Conservation (phyloP, 345 rosid species). For the Chamaenerion angustifolium region DNA sequence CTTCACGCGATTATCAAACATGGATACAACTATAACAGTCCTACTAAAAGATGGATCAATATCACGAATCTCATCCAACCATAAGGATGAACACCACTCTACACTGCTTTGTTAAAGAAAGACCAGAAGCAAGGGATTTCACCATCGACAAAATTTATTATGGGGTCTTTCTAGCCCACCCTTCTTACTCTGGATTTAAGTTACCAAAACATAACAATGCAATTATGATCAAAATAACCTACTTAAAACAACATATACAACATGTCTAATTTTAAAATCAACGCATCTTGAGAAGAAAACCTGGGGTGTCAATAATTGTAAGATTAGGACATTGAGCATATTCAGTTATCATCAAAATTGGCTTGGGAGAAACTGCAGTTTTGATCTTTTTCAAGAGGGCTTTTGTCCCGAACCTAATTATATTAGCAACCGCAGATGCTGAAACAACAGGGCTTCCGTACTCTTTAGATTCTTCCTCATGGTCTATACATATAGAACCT, state of each 20-base stretch:
- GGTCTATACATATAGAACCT: not conserved
- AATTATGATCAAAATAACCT: not conserved
- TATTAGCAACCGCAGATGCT: constrained; percentile 60
- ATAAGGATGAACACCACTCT: constrained; percentile 94
- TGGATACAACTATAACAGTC: constrained; percentile 81
- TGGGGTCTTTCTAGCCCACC: constrained; percentile 96
- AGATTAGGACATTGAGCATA: constrained; percentile 95
- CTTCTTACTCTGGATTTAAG: constrained; percentile 55
- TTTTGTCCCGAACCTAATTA: constrained; percentile 67
- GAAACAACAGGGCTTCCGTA: constrained; percentile 68
- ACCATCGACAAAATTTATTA: constrained; percentile 91
- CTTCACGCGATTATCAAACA: constrained; percentile 95
- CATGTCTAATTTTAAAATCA: not conserved
- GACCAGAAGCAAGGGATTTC: constrained; percentile 69
- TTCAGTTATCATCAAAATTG: constrained; percentile 94
- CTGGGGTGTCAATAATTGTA: constrained; percentile 93
- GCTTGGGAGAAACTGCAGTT: constrained; percentile 81
- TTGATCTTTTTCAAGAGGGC: constrained; percentile 53
- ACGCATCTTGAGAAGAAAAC: constrained; percentile 83
- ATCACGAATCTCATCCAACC: constrained; percentile 85
- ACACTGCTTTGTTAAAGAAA: constrained; percentile 97
- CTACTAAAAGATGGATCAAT: constrained; percentile 84
- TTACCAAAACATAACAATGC: not conserved
- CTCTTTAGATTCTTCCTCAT: constrained; percentile 93
- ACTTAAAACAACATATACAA: not conserved